A percentile compares a stretch with the other conserved stretches of the same genome.
phyloP scores from a whole-genome alignment of 108 stramenopile species.

The Skeletonema grethae region DNA sequence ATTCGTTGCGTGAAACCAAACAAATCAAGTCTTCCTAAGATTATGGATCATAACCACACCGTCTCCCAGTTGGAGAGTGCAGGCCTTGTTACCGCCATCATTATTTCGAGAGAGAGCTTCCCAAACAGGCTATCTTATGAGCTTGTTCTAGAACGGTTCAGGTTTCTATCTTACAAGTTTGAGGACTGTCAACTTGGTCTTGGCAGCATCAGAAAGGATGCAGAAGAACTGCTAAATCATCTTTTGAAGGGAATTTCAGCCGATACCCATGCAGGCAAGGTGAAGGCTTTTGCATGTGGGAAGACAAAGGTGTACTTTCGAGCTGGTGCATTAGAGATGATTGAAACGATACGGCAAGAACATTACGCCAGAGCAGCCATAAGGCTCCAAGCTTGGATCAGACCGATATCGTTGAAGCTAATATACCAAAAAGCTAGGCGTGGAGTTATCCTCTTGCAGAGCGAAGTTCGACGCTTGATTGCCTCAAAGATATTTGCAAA shows the following conservation, averaged over 20 bases:
- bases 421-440: constrained; percentile 44
- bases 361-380: constrained; percentile 60
- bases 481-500: constrained; percentile 27
- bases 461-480: constrained; percentile 42
- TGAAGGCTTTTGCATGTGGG: constrained; percentile 75
- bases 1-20: constrained; percentile 94
- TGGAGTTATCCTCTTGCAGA: constrained; percentile 50
- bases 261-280: constrained; percentile 49
- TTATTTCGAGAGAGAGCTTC: constrained; percentile 88
- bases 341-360: constrained; percentile 70
- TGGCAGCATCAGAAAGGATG: constrained; percentile 41
- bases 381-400: constrained; percentile 57
- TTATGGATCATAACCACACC: constrained; percentile 72
- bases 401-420: constrained; percentile 41
- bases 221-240: constrained; percentile 33
- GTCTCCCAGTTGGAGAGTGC: constrained; percentile 91
- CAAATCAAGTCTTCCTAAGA: constrained; percentile 57
- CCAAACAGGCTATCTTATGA: constrained; percentile 86
- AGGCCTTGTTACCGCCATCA: constrained; percentile 91
- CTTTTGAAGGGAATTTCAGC: constrained; percentile 36
- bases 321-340: constrained; percentile 77
- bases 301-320: constrained; percentile 87
- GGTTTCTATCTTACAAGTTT: constrained; percentile 54
- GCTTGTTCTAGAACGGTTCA: constrained; percentile 69
- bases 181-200: constrained; percentile 26